Base-by-base conservation (phyloP, 179 eudicot species). In the Actinidia chinensis region DNA sequence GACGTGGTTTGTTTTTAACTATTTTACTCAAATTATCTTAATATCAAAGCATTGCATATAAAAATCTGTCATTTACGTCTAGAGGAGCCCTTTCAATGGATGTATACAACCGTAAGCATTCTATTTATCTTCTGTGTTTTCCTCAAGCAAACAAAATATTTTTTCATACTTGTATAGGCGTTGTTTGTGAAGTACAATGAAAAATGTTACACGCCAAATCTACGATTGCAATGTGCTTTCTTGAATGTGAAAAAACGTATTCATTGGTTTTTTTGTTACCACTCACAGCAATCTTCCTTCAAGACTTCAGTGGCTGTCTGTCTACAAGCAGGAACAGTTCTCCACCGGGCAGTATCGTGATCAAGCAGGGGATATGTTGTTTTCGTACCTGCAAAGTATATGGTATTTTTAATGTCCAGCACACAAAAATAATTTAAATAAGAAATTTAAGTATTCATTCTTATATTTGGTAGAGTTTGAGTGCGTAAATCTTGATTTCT, bases 341-440 rank as follows among this genome's bases (percentile, higher is more conserved):
- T 76, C 99, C 99, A 65, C 99, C 99, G 77, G 98, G 75, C 79
- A 96, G 80, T 91, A 82, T 96, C 99, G 98, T 94, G 78, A 96
- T 87, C 86, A 96, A 87, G 68, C 99, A 96, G 25, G n/a, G n/a
- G n/a, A 96, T 85, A 82, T 96, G 99, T n/a, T 46, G 97, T 91
- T 82, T 88, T 87, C 1, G 99, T 96, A n/a, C n/a, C 99, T 96
- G 95, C 88, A 86, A 68, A 68, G 18, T 18, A 22, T n/a, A 63
- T 72, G 18, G 33, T 20, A 40, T 64, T 55, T 2, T 73, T 54
- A 20, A 73, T 33, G 28, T 3, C 61, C 42, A 60, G 8, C 3
- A 75, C 20, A 23, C 11, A 46, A 28, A 48, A 61, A 75, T 43
- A 14, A 59, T 44, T 58, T 42, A 17, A n/a, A 72, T 8, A 74